phyloP scores from a whole-genome alignment of 1,284 basidiomycete species.

The Boletus semigastroideus region DNA sequence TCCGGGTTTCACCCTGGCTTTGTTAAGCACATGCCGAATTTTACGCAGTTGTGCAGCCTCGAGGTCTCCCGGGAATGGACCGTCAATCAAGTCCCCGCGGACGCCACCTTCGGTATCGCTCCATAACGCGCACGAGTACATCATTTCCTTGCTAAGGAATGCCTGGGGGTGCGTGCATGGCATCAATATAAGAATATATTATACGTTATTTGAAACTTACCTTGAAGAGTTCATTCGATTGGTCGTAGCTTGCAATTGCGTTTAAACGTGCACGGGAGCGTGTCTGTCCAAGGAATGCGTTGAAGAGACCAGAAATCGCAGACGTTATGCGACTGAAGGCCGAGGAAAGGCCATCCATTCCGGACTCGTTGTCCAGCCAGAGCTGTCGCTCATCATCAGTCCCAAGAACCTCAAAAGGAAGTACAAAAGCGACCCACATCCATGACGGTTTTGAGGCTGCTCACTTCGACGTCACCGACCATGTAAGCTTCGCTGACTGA shows the following conservation, averaged over 20 bases:
- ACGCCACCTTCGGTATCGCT: slow-evolving; percentile 69
- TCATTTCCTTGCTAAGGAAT: slow-evolving; percentile 88
- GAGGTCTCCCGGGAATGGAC: slow-evolving; percentile 60
- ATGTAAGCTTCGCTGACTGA: slow-evolving; percentile 88
- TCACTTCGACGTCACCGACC: slow-evolving; percentile 76
- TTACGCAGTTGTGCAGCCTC: slow-evolving; percentile 83
- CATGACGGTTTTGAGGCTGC: slow-evolving; percentile 73
- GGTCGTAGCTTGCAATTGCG: slow-evolving; percentile 87
- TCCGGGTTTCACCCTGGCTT: slow-evolving; percentile 74
- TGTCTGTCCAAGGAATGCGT: slow-evolving; percentile 80
- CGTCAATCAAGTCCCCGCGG: slow-evolving; percentile 58
- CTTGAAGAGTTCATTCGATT: slow-evolving; percentile 81
- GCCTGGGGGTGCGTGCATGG: slow-evolving; percentile 43
- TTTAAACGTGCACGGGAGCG: slow-evolving; percentile 77
- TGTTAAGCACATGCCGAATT: slow-evolving; percentile 73
- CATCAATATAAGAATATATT: slow-evolving; percentile 17
- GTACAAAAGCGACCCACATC: slow-evolving; percentile 52
- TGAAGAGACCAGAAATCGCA: slow-evolving; percentile 70
- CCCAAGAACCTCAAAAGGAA: slow-evolving; percentile 6
- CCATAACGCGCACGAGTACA: slow-evolving; percentile 89
- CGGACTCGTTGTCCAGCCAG: slow-evolving; percentile 80
- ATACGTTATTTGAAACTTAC: slow-evolving; percentile 31
- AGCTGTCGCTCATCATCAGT: slow-evolving; percentile 46
- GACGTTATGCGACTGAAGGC: slow-evolving; percentile 66
- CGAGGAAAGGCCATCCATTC: slow-evolving; percentile 66